A percentile compares a stretch with the other conserved stretches of the same genome.
phyloP scores from a whole-genome alignment of 1,284 basidiomycete species.

The Pyrrhoderma noxium region DNA sequence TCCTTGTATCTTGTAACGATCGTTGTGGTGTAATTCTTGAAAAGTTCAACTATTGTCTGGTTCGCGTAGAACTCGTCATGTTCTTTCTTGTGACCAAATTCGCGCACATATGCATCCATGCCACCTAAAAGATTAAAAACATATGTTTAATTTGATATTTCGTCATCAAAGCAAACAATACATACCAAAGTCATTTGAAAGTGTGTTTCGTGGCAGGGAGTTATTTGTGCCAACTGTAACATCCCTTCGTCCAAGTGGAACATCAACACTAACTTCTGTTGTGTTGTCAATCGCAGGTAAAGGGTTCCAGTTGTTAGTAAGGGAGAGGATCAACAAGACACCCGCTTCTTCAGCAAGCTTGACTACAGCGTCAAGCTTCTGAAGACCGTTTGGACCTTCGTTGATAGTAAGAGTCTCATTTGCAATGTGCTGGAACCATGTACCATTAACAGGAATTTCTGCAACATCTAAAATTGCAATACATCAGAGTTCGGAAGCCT shows the following conservation, averaged over 20 bases:
- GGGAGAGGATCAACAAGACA: slow-evolving; percentile 26
- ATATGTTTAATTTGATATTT: neutral
- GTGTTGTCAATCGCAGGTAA: slow-evolving; percentile 19
- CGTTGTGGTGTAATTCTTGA: slow-evolving; percentile 48
- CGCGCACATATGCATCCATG: slow-evolving; percentile 57
- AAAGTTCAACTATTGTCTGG: slow-evolving; percentile 39
- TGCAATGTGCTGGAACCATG: slow-evolving; percentile 24
- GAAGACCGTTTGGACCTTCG: slow-evolving; percentile 28
- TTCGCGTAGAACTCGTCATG: slow-evolving; percentile 58
- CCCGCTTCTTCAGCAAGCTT: slow-evolving; percentile 24
- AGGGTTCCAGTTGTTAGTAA: slow-evolving; percentile 33
- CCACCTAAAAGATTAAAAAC: slow-evolving; percentile 27
- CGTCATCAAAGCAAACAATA: slow-evolving; percentile 7
- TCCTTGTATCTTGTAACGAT: slow-evolving; percentile 49
- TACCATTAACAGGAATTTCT: slow-evolving; percentile 21
- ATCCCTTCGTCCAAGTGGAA: slow-evolving; percentile 27
- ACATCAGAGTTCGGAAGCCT: neutral
- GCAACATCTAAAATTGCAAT: slow-evolving; percentile 18
- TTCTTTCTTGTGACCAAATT: slow-evolving; percentile 33
- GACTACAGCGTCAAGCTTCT: slow-evolving; percentile 28
- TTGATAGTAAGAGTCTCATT: slow-evolving; percentile 28
- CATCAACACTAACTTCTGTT: slow-evolving; percentile 18
- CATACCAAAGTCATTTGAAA: slow-evolving; percentile 56
- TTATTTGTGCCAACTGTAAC: slow-evolving; percentile 33
- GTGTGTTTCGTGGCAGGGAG: slow-evolving; percentile 39